Evolutionary conservation across 2,329 filamentous ascomycete species (phyloP).

Genomic region (Thermothelomyces thermophilus): DNA sequence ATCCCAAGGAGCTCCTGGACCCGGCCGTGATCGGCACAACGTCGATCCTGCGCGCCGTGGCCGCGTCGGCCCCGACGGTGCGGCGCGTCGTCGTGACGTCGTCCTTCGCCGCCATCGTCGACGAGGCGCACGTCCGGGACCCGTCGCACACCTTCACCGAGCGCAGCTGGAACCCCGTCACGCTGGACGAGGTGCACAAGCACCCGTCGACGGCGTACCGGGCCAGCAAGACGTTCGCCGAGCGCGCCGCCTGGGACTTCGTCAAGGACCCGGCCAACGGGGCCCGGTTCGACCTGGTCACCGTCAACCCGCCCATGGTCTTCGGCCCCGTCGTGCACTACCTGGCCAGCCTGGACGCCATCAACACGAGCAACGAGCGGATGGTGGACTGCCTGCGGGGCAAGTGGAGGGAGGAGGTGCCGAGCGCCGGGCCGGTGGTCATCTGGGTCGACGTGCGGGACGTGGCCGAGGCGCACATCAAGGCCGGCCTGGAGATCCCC

Average conservation of each 20-base stretch:
- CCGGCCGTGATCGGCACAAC: conserved; percentile 55
- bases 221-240: conserved; percentile 49
- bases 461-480: conserved; percentile 46
- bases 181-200: conserved; percentile 37
- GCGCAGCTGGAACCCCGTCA: conserved; percentile 48
- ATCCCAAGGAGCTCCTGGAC: conserved; percentile 50
- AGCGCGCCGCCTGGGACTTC: conserved; percentile 49
- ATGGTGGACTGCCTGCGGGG: conserved; percentile 46
- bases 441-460: conserved; percentile 53
- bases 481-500: conserved; percentile 41
- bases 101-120: conserved; percentile 48
- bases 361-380: conserved; percentile 50
- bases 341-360: conserved; percentile 37
- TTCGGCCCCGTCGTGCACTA: conserved; percentile 47
- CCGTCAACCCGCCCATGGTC: conserved; percentile 50
- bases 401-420: conserved; percentile 40
- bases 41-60: conserved; percentile 65
- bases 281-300: conserved; percentile 45
- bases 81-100: conserved; percentile 63
- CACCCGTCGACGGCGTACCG: conserved; percentile 43
- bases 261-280: conserved; percentile 32
- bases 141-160: conserved; percentile 39
- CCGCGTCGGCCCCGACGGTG: conserved; percentile 50
- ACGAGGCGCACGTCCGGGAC: conserved; percentile 33
- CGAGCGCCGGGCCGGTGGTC: conserved; percentile 35